Percentiles rank a stretch among this genome's conserved stretches.
These are phyloP conservation scores for Jasminum sambac DNA, from an alignment of 257 asterid species.

Conservation along the genomic window DNA sequence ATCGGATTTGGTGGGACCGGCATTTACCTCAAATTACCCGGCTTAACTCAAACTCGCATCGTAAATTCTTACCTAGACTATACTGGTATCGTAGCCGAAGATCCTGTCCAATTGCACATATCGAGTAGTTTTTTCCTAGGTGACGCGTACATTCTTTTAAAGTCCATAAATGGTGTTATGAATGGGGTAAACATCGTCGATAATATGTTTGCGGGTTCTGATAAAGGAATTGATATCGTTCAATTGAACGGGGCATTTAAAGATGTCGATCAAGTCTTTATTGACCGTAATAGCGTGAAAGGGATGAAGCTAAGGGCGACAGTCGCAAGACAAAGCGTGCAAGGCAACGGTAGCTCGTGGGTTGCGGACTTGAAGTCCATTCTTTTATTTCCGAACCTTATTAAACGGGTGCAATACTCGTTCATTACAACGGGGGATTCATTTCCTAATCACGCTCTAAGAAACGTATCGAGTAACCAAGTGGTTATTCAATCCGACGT, in stretches of 20 bases:
- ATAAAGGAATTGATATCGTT: slow-evolving; percentile 55
- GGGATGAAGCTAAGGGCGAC: slow-evolving; percentile 80
- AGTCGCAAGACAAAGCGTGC: slow-evolving; percentile 45
- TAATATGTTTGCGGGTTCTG: slow-evolving; percentile 75
- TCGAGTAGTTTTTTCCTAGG: slow-evolving; percentile 77
- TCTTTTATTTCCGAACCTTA: slow-evolving; percentile 60
- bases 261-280: slow-evolving; percentile 56
- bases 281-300: slow-evolving; percentile 54
- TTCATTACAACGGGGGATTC: slow-evolving; percentile 37
- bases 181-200: slow-evolving; percentile 70
- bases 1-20: slow-evolving; percentile 84
- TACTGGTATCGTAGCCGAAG: slow-evolving; percentile 89
- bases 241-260: slow-evolving; percentile 52
- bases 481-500: slow-evolving; percentile 56
- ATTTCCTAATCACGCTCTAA: slow-evolving; percentile 57
- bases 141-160: slow-evolving; percentile 56
- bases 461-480: slow-evolving; percentile 53
- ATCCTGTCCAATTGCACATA: slow-evolving; percentile 80
- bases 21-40: slow-evolving; percentile 62
- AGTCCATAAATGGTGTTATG: slow-evolving; percentile 59
- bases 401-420: slow-evolving; percentile 64
- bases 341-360: slow-evolving; percentile 68
- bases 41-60: slow-evolving; percentile 71
- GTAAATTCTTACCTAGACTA: slow-evolving; percentile 72
- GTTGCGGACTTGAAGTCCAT: slow-evolving; percentile 54